Evolutionary conservation across 805 yeast species (phyloP), one percentile per base, ranked within the genome.

Genomic region (Metschnikowia lunata): DNA sequence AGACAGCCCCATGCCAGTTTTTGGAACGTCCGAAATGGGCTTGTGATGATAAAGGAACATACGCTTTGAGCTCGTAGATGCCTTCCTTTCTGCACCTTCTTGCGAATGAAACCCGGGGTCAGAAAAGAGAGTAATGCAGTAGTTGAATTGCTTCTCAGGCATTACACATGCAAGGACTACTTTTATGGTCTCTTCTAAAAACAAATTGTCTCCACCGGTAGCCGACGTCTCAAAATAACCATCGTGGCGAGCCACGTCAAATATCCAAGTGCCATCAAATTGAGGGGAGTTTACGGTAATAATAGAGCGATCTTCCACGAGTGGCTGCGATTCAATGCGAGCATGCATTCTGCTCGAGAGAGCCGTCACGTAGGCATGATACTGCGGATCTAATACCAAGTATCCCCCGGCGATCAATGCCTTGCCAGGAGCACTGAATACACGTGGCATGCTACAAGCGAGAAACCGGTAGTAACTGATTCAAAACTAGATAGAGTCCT

Each of bases 371-470:
- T 83, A 85, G 0, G 96, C 80, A 37, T 72, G 66, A 66, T 85
- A 90, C 31, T 63, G 63, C 0, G 90, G 90, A 46, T 86, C 93
- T 15, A 93, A 68, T 0, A 93, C 98, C 30, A 93, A 72, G 60
- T 93, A 93, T 0, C 99, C 99, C 14, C 99, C 99, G 0, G 93
- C 97, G 10, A 93, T 56, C 26, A 93, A 70, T 1, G 97, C 98
- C 62, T 93, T 93, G 0, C 98, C 97, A 0, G 99, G 97, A 0
- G 98, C 95, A 58, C 96, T 85, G 60, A 80, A 91, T 8, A 83
- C 87, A 43, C 67, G 64, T 34, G 50, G 37, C 58, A 55, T 57
- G 34, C 8, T 10, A 12, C 31, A 29, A 31, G 9, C 8, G 31
- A 29, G n/a, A 29, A 29, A 6, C n/a, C 31, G 6, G 23, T 18